Evolutionary conservation across 176 grass and related monocot genomes (phyloP), one percentile per base, ranked within the genome.

Genomic region (Oryza coarctata): DNA sequence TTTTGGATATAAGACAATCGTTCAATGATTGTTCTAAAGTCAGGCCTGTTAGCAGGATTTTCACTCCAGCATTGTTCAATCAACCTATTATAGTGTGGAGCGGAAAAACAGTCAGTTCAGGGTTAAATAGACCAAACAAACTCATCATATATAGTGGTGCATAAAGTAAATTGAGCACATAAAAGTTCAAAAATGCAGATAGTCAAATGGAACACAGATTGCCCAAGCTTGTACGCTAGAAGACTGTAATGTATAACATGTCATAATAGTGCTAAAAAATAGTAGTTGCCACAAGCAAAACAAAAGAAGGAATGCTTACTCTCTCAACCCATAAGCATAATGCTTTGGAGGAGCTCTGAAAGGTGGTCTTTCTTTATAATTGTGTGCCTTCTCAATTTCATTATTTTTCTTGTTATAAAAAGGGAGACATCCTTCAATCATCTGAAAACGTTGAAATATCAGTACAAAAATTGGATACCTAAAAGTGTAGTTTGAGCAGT

Each of bases 51-150:
- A 63, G 85, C 73, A 79, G 96, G 93, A 85, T 93, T 90, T 73
- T 99, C 89, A 22, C 87, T 99, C 96, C 96, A 99, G 88, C 89
- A 99, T 73, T 93, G 62, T 41, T 95, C 93, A 82, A 99, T 99
- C 79, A 99, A 85, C 93, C 96, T 99, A 57, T 47, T 79, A 67
- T 33, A 85, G 25, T 73, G 8, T 76, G 14, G 31, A 77, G 15
- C 52, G 3, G n/a, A 22, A 9, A 71, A 17, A 5, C 34, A 72
- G 80, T 71, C 31, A 74, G 41, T 27, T 66, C 40, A 73, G 30
- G 30, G 30, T 49, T 12, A 76, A 70, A 84, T 68, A 60, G 22
- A 57, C 4, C 25, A 80, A 87, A 23, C n/a, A 83, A 65, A 66
- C n/a, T 23, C 39, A 70, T 12, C 5, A 76, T 36, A n/a, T 18